These are phyloP conservation scores for Aspergillus latus DNA, from an alignment of 2,329 filamentous ascomycete genomes.

Conservation along the genomic window DNA sequence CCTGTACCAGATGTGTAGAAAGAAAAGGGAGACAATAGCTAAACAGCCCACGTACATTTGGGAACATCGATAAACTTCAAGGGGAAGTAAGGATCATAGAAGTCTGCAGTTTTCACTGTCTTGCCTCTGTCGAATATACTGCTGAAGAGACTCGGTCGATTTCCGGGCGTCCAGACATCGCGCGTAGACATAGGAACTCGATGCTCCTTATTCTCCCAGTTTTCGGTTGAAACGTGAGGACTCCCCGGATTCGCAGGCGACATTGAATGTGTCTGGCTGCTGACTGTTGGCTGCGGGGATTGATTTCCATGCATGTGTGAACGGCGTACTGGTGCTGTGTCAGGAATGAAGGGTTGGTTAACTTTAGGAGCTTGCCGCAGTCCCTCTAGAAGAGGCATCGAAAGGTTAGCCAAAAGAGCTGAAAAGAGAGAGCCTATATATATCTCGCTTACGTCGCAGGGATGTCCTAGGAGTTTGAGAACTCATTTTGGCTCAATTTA, in stretches of 20 bases:
- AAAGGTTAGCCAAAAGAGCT: background rate
- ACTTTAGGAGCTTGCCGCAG: conserved; percentile 41
- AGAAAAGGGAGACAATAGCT: background rate
- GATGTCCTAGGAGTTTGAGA: conserved; percentile 30
- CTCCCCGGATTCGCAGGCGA: conserved; percentile 33
- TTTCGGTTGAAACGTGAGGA: conserved; percentile 32
- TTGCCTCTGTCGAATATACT: conserved; percentile 30
- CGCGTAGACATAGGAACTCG: conserved; percentile 41
- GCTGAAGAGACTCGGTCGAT: conserved; percentile 40
- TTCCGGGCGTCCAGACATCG: conserved; percentile 45
- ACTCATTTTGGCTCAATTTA: conserved; percentile 20
- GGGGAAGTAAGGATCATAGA: conserved; percentile 41
- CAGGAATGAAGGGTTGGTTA: conserved; percentile 43
- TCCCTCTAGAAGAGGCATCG: conserved; percentile 33
- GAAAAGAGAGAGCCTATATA: background rate
- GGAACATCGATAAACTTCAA: conserved; percentile 38
- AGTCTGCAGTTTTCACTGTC: conserved; percentile 35
- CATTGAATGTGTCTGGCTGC: conserved; percentile 28
- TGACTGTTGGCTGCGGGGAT: conserved; percentile 36
- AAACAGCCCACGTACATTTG: conserved; percentile 30
- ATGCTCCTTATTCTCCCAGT: conserved; percentile 41
- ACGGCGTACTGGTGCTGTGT: conserved; percentile 38
- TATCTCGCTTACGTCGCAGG: conserved; percentile 26
- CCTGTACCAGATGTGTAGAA: background rate
- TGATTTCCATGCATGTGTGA: conserved; percentile 30